Base-by-base conservation (phyloP, 371 early-diverging fungal genomes). In the Mortierella sp. region DNA sequence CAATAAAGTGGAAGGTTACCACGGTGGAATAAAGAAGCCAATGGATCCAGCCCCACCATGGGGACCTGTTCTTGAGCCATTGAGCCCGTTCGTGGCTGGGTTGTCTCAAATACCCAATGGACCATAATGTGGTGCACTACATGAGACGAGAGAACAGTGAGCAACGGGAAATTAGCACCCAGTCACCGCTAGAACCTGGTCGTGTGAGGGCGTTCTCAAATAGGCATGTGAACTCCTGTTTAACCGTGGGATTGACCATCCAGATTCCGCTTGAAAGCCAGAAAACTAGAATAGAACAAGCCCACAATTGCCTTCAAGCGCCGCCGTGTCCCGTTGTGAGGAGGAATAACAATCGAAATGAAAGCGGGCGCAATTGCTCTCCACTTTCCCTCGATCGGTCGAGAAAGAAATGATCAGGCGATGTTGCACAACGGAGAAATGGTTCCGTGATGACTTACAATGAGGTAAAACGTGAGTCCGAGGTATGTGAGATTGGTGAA, bases 401-500 rank as follows among this genome's bases (percentile, higher is more conserved):
- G 34, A 34, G 7, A 10, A 34, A 34, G 10, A 34, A 10, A 10
- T 34, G 34, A 34, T 53, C 38, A 38, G 38, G 27, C 42, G 43
- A 55, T 26, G 51, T 51, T 9, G 3, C n/a, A 53, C 54, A 34
- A 53, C 12, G 21, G 46, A 54, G 23, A 57, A 46, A 23, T 42
- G 12, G 14, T 27, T n/a, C n/a, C n/a, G 10, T 34, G 7, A 23
- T 1, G 41, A 81, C 70, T 78, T 82, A 86, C 88, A 54, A 85
- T 67, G 0, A 84, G 67, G 48, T 88, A 88, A 8, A 80, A 72
- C 38, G 78, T 74, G 3, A 88, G 81, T 5, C 88, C 88, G 31
- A 82, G 62, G 58, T 78, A 88, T 16, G 86, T 83, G 45, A 86
- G 61, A 45, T 80, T 65, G 16, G 88, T 88, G 46, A 88, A 88